Percentiles rank a stretch among this genome's conserved stretches.
Evolutionary conservation across 768 basidiomycete genomes (phyloP).

Genomic region (Lactifluus hygrophoroides): DNA sequence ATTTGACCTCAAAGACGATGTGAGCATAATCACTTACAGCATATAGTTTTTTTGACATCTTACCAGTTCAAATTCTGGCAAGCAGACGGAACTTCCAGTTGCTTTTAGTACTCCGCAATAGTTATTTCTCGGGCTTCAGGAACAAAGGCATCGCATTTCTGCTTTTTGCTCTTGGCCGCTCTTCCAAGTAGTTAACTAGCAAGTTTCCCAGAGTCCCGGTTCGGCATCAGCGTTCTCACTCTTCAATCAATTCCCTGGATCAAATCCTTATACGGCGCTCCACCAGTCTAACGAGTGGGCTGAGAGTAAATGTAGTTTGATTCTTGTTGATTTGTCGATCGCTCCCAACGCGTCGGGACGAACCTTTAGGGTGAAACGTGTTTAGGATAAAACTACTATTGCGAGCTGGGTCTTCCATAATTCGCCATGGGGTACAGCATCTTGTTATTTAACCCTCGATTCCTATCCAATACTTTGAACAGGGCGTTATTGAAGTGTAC

Average conservation of each 20-base stretch:
- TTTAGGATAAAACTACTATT: conserved; percentile 57
- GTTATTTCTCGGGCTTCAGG: conserved; percentile 60
- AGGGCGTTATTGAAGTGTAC: conserved; percentile 36
- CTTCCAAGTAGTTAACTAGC: not conserved
- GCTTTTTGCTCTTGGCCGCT: no score
- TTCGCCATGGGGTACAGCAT: conserved; percentile 52
- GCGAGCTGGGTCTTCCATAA: conserved; percentile 68
- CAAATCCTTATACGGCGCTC: not conserved
- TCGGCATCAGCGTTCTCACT: conserved; percentile 4
- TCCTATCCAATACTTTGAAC: conserved; percentile 7
- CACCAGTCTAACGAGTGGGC: conserved; percentile 4
- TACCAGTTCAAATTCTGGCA: conserved; percentile 28
- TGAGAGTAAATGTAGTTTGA: conserved; percentile 5
- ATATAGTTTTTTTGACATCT: not conserved
- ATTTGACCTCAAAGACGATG: conserved; percentile 76
- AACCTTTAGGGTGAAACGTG: conserved; percentile 42
- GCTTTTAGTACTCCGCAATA: conserved; percentile 21
- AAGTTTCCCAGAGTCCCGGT: not conserved
- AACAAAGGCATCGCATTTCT: conserved; percentile 83
- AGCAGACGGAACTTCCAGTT: no score
- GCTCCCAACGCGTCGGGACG: not conserved
- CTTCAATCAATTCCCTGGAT: not conserved
- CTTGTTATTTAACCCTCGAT: not conserved
- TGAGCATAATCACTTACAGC: conserved; percentile 21
- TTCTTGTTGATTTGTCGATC: not conserved